Evolutionary conservation across 2,329 filamentous ascomycete genomes (phyloP), one percentile per base, ranked within the genome.

Genomic region (Alternaria alternata): DNA sequence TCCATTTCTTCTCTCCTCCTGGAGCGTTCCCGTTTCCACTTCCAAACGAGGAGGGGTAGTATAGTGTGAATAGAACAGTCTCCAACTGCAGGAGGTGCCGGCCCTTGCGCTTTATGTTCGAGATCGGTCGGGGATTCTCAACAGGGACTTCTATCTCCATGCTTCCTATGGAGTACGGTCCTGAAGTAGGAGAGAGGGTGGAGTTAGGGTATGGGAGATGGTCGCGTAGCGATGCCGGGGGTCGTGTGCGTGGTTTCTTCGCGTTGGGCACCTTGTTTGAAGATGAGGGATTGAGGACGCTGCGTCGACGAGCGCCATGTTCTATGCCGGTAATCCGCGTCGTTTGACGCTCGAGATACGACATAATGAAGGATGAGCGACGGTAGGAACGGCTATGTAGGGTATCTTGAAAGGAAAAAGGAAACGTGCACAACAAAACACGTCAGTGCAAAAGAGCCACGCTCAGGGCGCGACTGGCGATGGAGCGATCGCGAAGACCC

Each of bases 41-140:
- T 7, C 79, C 81, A 56, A 84, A 69, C 18, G 84, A 82, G 44
- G 85, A 83, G 2, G 88, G 88, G 71, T 91, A 91, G 74, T 87
- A 91, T n/a, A 90, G 75, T 0, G 85, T 85, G 75, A 90, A 85
- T 5, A 90, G 80, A 8, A 90, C 86, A 0, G 88, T 90, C 61
- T 87, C 82, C 14, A 87, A 75, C 54, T 85, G 78, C 14, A 88
- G 73, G 7, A 86, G 62, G 62, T 84, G 81, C 54, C 77, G 75
- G 52, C 81, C 76, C 26, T 84, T 64, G 38, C 84, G 77, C 34
- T 77, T 84, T 56, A 86, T 86, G 54, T 84, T 69, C 1, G 83
- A 84, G 64, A 86, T 83, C 0, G 78, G 70, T 36, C 81, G 75
- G 1, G 84, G 83, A 18, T 81, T 67, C 36, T 79, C 68, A 8